Conservation (phyloP, 257 asterid genomes). For the Nicotiana otophora region DNA sequence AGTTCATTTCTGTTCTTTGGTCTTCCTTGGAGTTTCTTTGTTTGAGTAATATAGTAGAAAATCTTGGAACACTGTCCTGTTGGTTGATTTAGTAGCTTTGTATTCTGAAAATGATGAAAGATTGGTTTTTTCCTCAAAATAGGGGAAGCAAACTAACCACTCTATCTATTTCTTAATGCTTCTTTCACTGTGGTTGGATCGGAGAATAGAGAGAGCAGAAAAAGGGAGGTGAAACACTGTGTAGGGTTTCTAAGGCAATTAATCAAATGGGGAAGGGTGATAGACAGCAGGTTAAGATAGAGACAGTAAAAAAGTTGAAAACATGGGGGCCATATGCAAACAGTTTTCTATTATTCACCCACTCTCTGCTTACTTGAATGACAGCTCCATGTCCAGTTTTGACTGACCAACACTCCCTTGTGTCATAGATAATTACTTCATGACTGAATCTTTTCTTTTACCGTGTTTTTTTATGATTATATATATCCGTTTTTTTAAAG, state of each 20-base stretch:
- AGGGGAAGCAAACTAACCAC: constrained; percentile 34
- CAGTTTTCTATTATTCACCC: constrained; percentile 12
- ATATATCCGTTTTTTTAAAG: no score
- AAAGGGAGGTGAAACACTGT: neutral
- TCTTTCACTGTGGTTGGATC: constrained; percentile 10
- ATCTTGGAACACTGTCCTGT: constrained; percentile 10
- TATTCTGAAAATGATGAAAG: constrained; percentile 14
- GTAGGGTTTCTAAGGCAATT: constrained; percentile 41
- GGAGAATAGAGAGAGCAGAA: constrained; percentile 18
- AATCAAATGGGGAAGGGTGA: constrained; percentile 24
- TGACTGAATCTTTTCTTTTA: neutral
- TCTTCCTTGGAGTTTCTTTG: constrained; percentile 15
- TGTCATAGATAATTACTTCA: neutral
- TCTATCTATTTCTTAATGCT: constrained; percentile 8
- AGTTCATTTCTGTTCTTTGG: neutral
- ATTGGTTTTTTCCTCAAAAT: constrained; percentile 34
- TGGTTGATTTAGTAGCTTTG: constrained; percentile 28
- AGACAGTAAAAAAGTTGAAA: constrained; percentile 46
- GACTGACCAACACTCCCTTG: constrained; percentile 6
- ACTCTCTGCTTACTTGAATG: constrained; percentile 15
- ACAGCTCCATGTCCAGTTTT: constrained; percentile 12
- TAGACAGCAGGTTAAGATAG: constrained; percentile 47
- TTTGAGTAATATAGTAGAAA: constrained; percentile 37
- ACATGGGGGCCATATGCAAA: constrained; percentile 20
- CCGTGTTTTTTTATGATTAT: no score